Conservation (phyloP, 768 basidiomycete species). For the Suillus decipiens region DNA sequence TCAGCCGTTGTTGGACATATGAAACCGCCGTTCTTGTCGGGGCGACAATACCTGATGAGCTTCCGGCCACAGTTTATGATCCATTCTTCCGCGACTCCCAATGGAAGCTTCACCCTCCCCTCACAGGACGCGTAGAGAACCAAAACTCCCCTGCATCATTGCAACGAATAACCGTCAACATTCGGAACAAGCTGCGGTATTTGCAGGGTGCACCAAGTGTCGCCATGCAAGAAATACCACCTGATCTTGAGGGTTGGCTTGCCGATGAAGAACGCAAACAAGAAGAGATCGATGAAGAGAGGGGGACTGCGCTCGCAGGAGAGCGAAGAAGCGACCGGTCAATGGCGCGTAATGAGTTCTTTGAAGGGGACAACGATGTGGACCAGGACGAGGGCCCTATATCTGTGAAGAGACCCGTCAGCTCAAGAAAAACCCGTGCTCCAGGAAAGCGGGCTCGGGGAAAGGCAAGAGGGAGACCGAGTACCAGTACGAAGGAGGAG, state of each 20-base stretch:
- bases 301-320: slow-evolving; percentile 55
- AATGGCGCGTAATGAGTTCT: slow-evolving; percentile 66
- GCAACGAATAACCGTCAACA: slow-evolving; percentile 83
- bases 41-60: slow-evolving; percentile 77
- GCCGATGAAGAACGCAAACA: slow-evolving; percentile 67
- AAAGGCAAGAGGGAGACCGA: slow-evolving; percentile 36
- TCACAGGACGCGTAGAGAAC: slow-evolving; percentile 91
- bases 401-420: slow-evolving; percentile 22
- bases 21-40: slow-evolving; percentile 94
- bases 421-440: slow-evolving; percentile 25
- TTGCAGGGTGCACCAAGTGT: slow-evolving; percentile 96
- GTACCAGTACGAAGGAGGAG: slow-evolving; percentile 30
- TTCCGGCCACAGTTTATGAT: slow-evolving; percentile 89
- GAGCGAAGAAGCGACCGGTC: slow-evolving; percentile 52
- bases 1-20: slow-evolving; percentile 98
- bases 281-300: slow-evolving; percentile 74
- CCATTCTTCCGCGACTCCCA: slow-evolving; percentile 90
- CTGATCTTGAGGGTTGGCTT: slow-evolving; percentile 79
- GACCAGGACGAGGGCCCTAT: slow-evolving; percentile 48
- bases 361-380: slow-evolving; percentile 69
- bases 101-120: slow-evolving; percentile 90
- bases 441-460: slow-evolving; percentile 31
- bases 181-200: slow-evolving; percentile 87
- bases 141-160: slow-evolving; percentile 82
- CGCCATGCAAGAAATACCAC: slow-evolving; percentile 94